Percentiles rank a stretch among this genome's conserved stretches.
Evolutionary conservation across 2,329 filamentous ascomycete species (phyloP).

Genomic region (Ampelomyces quisqualis): DNA sequence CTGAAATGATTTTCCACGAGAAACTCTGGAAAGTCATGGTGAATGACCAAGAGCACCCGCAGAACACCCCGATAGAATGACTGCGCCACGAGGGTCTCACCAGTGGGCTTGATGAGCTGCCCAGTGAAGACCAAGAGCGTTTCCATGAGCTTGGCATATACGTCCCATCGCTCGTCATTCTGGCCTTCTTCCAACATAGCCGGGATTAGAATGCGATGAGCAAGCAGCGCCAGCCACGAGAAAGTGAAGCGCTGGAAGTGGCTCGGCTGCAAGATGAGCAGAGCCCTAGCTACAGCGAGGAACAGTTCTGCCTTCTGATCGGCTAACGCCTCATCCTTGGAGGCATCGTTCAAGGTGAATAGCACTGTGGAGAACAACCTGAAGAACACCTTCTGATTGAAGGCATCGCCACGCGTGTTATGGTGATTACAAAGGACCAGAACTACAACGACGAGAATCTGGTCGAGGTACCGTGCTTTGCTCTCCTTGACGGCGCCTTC

Average conservation of each 20-base stretch:
- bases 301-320: constrained; percentile 69
- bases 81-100: constrained; percentile 68
- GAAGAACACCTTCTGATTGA: constrained; percentile 89
- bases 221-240: constrained; percentile 78
- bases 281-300: constrained; percentile 67
- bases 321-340: constrained; percentile 45
- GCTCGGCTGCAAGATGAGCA: constrained; percentile 72
- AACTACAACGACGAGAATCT: constrained; percentile 73
- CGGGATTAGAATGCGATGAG: constrained; percentile 83
- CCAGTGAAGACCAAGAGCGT: constrained; percentile 72
- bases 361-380: constrained; percentile 82
- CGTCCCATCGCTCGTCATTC: constrained; percentile 65
- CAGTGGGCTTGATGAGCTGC: constrained; percentile 73
- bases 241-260: constrained; percentile 82
- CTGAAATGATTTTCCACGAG: constrained; percentile 81
- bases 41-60: constrained; percentile 79
- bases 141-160: constrained; percentile 72
- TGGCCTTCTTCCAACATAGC: constrained; percentile 67
- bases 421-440: constrained; percentile 85
- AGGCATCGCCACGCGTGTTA: constrained; percentile 73
- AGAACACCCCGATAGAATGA: constrained; percentile 82
- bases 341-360: constrained; percentile 68
- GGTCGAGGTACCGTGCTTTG: constrained; percentile 73
- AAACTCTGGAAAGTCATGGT: constrained; percentile 95
- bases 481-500: constrained; percentile 60